A percentile compares a stretch with the other conserved stretches of the same genome.
These are phyloP conservation scores for Theobroma cacao DNA, from an alignment of 345 rosid genomes.

Conservation along the genomic window DNA sequence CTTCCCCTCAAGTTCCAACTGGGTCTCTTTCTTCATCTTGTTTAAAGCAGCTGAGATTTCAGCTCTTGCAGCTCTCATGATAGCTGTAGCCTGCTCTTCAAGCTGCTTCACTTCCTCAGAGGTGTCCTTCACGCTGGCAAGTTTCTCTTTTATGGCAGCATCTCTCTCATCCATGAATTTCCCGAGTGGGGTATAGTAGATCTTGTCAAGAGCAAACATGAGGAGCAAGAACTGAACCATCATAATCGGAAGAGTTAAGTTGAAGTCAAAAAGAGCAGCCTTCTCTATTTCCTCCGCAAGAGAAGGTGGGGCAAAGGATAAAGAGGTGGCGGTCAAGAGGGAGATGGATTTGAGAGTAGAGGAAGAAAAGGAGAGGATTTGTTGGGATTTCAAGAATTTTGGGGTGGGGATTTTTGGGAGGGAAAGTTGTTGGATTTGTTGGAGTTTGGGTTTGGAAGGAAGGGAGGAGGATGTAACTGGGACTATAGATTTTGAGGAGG, in stretches of 20 bases:
- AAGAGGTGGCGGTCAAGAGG: constrained; percentile 46
- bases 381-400: constrained; percentile 31
- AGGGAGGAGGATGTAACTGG: constrained; percentile 20
- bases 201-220: constrained; percentile 84
- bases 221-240: constrained; percentile 73
- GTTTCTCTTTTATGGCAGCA: constrained; percentile 72
- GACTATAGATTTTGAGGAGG: constrained; percentile 52
- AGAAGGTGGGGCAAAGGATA: constrained; percentile 61
- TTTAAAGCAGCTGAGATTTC: constrained; percentile 84
- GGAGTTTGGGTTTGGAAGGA: constrained; percentile 37
- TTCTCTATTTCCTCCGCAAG: constrained; percentile 81
- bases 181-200: constrained; percentile 79
- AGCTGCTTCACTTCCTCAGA: constrained; percentile 79
- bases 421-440: constrained; percentile 29
- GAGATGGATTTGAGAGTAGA: constrained; percentile 59
- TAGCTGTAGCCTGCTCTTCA: constrained; percentile 75
- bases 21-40: constrained; percentile 91
- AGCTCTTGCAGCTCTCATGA: constrained; percentile 86
- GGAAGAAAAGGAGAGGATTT: constrained; percentile 34
- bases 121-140: constrained; percentile 73
- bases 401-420: constrained; percentile 34
- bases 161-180: constrained; percentile 89
- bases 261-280: constrained; percentile 91
- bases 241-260: constrained; percentile 86
- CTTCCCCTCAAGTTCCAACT: constrained; percentile 68